These are phyloP conservation scores for Boeremia exigua DNA, from an alignment of 2,329 filamentous ascomycete species.

Conservation along the genomic window DNA sequence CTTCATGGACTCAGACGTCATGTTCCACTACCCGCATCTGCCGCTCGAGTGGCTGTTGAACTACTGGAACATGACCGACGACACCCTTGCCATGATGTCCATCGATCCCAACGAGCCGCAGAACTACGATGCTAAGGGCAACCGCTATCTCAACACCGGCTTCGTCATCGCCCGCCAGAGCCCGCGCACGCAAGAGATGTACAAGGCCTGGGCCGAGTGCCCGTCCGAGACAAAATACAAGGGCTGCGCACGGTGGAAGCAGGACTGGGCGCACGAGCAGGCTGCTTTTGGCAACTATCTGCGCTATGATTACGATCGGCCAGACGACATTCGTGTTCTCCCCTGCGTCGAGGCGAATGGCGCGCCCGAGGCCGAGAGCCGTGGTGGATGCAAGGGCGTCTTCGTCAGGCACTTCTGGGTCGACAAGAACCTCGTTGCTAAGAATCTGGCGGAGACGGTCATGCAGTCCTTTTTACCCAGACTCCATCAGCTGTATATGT, in stretches of 20 bases:
- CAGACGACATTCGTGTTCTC: slow-evolving; percentile 46
- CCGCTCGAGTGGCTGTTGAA: slow-evolving; percentile 60
- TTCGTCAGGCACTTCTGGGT: slow-evolving; percentile 51
- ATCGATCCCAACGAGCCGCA: slow-evolving; percentile 52
- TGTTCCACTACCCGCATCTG: slow-evolving; percentile 55
- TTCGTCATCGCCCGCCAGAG: slow-evolving; percentile 53
- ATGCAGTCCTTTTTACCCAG: slow-evolving; percentile 48
- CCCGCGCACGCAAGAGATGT: slow-evolving; percentile 47
- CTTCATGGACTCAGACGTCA: slow-evolving; percentile 59
- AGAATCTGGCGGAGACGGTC: slow-evolving; percentile 41
- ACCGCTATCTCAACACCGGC: slow-evolving; percentile 53
- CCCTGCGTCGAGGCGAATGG: slow-evolving; percentile 50
- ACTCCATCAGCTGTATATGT: slow-evolving; percentile 42
- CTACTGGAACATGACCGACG: slow-evolving; percentile 55
- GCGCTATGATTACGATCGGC: slow-evolving; percentile 47
- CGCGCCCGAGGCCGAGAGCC: slow-evolving; percentile 41
- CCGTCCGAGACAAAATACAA: slow-evolving; percentile 44
- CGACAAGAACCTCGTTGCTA: slow-evolving; percentile 41
- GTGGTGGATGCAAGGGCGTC: slow-evolving; percentile 46
- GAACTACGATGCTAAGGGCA: slow-evolving; percentile 52
- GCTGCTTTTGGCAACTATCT: slow-evolving; percentile 49
- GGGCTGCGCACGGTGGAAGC: slow-evolving; percentile 45
- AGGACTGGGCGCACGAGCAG: slow-evolving; percentile 48
- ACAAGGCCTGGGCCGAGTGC: slow-evolving; percentile 48
- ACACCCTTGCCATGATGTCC: slow-evolving; percentile 56